Conservation (phyloP, 2,329 filamentous ascomycete genomes). For the Phaeosphaeria sp. region DNA sequence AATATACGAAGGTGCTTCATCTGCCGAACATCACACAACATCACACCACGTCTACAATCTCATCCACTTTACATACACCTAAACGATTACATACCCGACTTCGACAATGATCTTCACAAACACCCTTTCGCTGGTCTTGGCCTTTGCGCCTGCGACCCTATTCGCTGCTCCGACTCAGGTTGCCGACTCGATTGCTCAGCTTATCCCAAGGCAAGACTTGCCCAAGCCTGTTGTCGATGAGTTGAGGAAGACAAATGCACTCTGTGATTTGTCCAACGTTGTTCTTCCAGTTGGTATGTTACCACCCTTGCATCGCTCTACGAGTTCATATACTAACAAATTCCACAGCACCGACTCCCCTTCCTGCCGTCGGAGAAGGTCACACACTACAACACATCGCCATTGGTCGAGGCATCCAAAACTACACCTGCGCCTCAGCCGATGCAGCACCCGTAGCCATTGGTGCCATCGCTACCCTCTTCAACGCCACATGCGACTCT, state of each 20-base stretch:
- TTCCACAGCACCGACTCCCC: conserved; percentile 59
- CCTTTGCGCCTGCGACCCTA: conserved; percentile 40
- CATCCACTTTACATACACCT: conserved; percentile 2
- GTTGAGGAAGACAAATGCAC: conserved; percentile 27
- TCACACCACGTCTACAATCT: conserved; percentile 8
- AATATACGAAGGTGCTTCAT: conserved; percentile 10
- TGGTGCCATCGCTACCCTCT: conserved; percentile 84
- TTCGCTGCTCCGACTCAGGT: conserved; percentile 42
- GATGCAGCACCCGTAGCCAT: conserved; percentile 67
- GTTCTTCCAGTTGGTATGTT: conserved; percentile 41
- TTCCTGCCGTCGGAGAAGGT: conserved; percentile 67
- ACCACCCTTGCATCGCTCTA: not conserved
- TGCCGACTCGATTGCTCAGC: conserved; percentile 24
- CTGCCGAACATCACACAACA: conserved; percentile 11
- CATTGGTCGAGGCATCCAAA: conserved; percentile 87
- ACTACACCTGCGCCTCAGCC: conserved; percentile 81
- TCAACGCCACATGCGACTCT: conserved; percentile 82
- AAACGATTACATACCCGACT: not conserved
- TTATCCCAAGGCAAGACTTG: conserved; percentile 24
- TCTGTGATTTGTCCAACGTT: conserved; percentile 38
- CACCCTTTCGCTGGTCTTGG: conserved; percentile 39
- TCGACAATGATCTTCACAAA: conserved; percentile 44
- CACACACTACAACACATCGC: conserved; percentile 77
- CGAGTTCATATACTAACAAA: conserved; percentile 23
- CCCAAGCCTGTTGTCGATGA: conserved; percentile 24